phyloP scores from a whole-genome alignment of 352 stramenopile genomes.

The Poterioochromonas sp. region DNA sequence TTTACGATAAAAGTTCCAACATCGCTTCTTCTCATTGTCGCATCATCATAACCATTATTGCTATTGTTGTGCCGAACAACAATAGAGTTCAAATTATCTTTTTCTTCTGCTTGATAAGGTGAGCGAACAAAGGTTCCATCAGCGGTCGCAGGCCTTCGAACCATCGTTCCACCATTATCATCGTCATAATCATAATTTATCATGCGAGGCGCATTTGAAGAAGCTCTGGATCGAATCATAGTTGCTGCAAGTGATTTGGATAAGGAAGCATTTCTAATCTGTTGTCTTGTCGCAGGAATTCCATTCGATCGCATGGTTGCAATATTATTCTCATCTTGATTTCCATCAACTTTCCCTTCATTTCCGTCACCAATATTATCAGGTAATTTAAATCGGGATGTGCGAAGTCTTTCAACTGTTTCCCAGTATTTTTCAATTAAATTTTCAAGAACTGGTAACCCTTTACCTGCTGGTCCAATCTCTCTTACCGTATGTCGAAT shows the following conservation, averaged over 20 bases:
- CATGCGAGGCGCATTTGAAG: no score
- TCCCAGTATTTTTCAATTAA: conserved; percentile 5
- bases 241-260: no score
- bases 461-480: neutral
- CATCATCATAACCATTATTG: neutral
- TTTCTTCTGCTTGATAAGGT: neutral
- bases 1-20: neutral
- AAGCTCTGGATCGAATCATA: no score
- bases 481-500: conserved; percentile 43
- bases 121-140: neutral
- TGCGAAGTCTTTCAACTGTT: neutral
- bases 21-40: neutral
- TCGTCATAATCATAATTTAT: no score
- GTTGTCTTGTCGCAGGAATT: conserved; percentile 21
- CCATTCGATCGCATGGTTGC: neutral
- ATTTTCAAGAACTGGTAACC: neutral
- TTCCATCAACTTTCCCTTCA: neutral
- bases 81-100: neutral
- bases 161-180: no score
- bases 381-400: neutral
- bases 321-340: conserved; percentile 4
- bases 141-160: no score
- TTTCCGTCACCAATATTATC: neutral
- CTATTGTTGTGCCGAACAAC: neutral
- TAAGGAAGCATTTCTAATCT: conserved; percentile 3